These are phyloP conservation scores for Alternaria gaisen DNA, from an alignment of 2,329 filamentous ascomycete genomes.

Conservation along the genomic window DNA sequence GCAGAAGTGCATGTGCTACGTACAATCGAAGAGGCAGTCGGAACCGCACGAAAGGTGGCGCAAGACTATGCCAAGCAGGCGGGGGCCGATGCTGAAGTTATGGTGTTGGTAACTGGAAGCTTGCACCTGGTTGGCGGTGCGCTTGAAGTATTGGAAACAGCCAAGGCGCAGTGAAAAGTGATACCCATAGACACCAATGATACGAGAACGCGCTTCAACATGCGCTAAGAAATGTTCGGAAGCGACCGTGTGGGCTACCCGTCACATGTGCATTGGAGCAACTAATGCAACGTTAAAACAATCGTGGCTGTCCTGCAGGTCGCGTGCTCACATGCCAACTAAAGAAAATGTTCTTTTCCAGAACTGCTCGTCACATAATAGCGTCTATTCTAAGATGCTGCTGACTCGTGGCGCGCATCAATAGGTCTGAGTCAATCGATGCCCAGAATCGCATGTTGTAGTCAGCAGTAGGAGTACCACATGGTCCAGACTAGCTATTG, in stretches of 20 bases:
- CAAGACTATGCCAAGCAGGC: conserved; percentile 37
- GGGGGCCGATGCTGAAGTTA: conserved; percentile 56
- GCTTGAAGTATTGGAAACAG: conserved; percentile 72
- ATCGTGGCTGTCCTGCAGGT: not conserved
- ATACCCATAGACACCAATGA: conserved; percentile 26
- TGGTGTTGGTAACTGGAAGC: conserved; percentile 81
- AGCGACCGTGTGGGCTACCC: not conserved
- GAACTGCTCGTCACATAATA: not conserved
- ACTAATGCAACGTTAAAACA: not conserved
- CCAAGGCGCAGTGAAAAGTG: conserved; percentile 16
- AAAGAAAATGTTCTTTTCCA: not conserved
- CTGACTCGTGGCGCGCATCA: not conserved
- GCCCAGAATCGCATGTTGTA: not conserved
- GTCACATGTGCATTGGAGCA: not conserved
- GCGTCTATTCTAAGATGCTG: not conserved
- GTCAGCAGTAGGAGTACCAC: not conserved
- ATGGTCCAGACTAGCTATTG: conserved; percentile 3
- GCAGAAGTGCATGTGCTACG: conserved; percentile 64
- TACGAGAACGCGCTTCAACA: conserved; percentile 34
- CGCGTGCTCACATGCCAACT: not conserved
- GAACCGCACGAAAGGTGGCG: conserved; percentile 59
- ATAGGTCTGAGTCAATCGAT: not conserved
- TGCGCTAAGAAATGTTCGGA: not conserved
- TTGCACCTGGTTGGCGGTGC: conserved; percentile 84
- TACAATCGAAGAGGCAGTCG: conserved; percentile 76